Conservation (phyloP, 2,329 filamentous ascomycete genomes). For the Ciborinia camelliae region DNA sequence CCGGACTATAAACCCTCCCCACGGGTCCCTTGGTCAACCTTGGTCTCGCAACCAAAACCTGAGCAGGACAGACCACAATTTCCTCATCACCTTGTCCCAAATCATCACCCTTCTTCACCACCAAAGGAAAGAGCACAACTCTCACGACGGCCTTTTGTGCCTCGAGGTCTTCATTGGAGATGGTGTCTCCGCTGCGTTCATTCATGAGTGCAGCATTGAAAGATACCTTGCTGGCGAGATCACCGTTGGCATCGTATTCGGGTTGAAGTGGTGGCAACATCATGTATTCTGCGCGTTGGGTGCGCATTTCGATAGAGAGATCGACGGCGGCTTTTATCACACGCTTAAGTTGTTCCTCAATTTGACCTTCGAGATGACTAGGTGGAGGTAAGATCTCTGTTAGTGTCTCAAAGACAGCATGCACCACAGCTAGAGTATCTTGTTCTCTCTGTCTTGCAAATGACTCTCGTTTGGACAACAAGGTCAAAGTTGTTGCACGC, state of each 20-base stretch:
- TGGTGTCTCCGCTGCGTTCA: constrained; percentile 69
- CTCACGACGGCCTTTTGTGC: constrained; percentile 73
- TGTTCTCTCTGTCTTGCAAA: constrained; percentile 80
- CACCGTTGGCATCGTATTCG: constrained; percentile 90
- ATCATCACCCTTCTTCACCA: constrained; percentile 94
- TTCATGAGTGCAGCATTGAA: constrained; percentile 97
- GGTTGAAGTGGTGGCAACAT: constrained; percentile 95
- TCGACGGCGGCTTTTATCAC: constrained; percentile 87
- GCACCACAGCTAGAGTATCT: constrained; percentile 93
- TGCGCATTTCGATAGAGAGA: constrained; percentile 94
- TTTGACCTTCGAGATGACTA: constrained; percentile 71
- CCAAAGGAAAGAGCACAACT: constrained; percentile 90
- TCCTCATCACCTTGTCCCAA: constrained; percentile 84
- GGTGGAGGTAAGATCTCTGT: constrained; percentile 84
- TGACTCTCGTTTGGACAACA: constrained; percentile 75
- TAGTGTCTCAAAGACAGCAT: constrained; percentile 82
- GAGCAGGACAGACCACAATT: constrained; percentile 91
- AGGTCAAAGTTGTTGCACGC: constrained; percentile 90
- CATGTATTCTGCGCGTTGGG: constrained; percentile 93
- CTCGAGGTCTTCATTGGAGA: constrained; percentile 77
- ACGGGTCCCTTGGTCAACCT: constrained; percentile 29
- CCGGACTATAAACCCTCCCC: constrained; percentile 30
- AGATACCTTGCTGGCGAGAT: constrained; percentile 78
- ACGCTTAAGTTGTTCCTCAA: constrained; percentile 78
- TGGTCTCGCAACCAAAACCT: constrained; percentile 73